A percentile compares a stretch with the other conserved stretches of the same genome.
phyloP scores from a whole-genome alignment of 306 rosid genomes.

The Malus fusca region DNA sequence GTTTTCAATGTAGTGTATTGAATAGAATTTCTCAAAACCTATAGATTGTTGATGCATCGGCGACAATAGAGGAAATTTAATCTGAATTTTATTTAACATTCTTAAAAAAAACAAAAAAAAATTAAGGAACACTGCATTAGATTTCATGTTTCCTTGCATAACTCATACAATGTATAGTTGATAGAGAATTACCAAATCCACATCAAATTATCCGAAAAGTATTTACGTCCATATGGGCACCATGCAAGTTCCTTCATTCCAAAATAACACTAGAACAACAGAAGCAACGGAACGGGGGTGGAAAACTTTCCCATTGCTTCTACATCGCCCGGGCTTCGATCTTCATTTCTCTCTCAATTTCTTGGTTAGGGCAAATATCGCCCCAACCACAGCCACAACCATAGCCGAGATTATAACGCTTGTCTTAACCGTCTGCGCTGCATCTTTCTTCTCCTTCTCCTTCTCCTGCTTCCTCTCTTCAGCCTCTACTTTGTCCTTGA shows the following conservation, averaged over 20 bases:
- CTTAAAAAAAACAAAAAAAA: neutral
- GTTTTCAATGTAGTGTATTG: too few species aligned
- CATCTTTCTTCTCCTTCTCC: conserved; percentile 22
- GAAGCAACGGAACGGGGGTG: neutral
- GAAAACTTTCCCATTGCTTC: conserved; percentile 1
- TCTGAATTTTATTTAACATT: too few species aligned
- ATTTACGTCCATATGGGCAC: neutral
- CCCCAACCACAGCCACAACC: conserved; percentile 50
- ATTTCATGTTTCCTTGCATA: conserved; percentile 3
- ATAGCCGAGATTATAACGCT: conserved; percentile 46
- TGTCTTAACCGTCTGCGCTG: conserved; percentile 37
- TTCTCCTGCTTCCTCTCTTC: conserved; percentile 24
- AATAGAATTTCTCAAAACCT: too few species aligned
- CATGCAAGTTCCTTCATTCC: neutral
- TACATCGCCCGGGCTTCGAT: neutral
- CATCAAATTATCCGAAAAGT: neutral
- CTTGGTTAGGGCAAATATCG: conserved; percentile 44
- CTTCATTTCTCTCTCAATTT: conserved; percentile 49
- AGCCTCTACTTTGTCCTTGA: conserved; percentile 34
- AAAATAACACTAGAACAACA: neutral
- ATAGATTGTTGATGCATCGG: too few species aligned
- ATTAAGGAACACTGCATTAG: neutral
- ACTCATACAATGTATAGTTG: neutral
- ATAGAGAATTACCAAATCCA: neutral
- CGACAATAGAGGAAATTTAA: too few species aligned